Conservation (phyloP, 169 alveolate genomes). For the Plasmodium reichenowi region DNA sequence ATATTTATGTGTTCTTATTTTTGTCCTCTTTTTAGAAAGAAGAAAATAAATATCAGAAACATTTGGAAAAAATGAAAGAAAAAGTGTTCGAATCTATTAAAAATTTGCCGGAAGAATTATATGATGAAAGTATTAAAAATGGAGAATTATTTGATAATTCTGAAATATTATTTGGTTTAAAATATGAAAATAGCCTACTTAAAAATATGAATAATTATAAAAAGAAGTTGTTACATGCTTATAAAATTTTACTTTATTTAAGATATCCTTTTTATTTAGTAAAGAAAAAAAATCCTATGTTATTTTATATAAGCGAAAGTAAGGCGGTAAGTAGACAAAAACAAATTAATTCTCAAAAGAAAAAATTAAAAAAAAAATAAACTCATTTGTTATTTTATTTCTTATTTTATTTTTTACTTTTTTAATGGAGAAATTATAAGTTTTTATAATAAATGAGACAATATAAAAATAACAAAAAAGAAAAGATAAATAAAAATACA, state of each 20-base stretch:
- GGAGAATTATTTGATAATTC: slow-evolving; percentile 51
- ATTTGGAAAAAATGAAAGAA: slow-evolving; percentile 68
- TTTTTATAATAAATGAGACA: no score
- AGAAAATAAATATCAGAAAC: slow-evolving; percentile 47
- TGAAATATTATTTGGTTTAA: slow-evolving; percentile 71
- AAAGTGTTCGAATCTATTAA: slow-evolving; percentile 38
- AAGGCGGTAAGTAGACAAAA: slow-evolving; percentile 85
- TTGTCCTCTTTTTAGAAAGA: slow-evolving; percentile 18
- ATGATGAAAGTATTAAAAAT: slow-evolving; percentile 66
- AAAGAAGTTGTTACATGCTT: slow-evolving; percentile 80
- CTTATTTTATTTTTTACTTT: background rate
- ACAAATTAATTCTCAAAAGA: slow-evolving; percentile 82
- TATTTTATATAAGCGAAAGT: slow-evolving; percentile 86
- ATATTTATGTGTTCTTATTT: background rate
- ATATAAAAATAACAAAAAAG: no score
- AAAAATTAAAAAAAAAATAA: slow-evolving; percentile 78
- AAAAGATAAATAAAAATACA: no score
- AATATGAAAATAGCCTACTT: slow-evolving; percentile 78
- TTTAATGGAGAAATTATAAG: background rate
- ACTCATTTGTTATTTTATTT: background rate
- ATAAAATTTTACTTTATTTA: slow-evolving; percentile 80
- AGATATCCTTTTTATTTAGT: slow-evolving; percentile 83
- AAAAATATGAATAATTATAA: slow-evolving; percentile 78
- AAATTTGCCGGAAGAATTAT: slow-evolving; percentile 56
- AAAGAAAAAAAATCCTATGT: slow-evolving; percentile 81